Percentiles rank a stretch among this genome's conserved stretches.
Conservation (phyloP, 2,329 filamentous ascomycete species). For the Fusarium illudens region DNA sequence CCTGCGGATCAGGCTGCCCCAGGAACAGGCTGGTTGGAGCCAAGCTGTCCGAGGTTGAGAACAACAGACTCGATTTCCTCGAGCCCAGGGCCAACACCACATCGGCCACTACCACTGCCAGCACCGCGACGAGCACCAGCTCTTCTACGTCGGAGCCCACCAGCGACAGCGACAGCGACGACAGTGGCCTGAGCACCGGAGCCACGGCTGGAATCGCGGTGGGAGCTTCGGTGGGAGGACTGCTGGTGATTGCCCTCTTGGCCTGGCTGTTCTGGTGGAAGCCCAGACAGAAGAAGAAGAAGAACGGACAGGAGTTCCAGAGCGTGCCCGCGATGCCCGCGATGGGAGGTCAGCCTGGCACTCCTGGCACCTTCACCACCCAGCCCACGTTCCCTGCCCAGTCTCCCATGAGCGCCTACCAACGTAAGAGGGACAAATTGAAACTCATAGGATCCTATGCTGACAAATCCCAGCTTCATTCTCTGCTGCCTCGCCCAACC, state of each 20-base stretch:
- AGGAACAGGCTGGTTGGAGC: conserved; percentile 21
- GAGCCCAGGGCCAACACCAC: conserved; percentile 8
- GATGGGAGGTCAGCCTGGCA: conserved; percentile 16
- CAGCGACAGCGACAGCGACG: not conserved
- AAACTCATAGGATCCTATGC: not conserved
- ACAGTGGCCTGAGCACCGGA: conserved; percentile 27
- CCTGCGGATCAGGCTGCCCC: conserved; percentile 33
- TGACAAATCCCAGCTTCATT: conserved; percentile 30
- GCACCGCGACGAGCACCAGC: conserved; percentile 7
- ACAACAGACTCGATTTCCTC: conserved; percentile 28
- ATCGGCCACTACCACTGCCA: conserved; percentile 11
- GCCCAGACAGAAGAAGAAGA: conserved; percentile 34
- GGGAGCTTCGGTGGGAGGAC: conserved; percentile 20
- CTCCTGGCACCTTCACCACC: conserved; percentile 10
- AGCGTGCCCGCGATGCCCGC: conserved; percentile 8
- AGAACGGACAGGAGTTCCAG: conserved; percentile 13
- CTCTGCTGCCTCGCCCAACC: conserved; percentile 17
- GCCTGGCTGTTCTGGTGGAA: conserved; percentile 38
- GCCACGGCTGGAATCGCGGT: conserved; percentile 36
- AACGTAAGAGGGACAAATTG: conserved; percentile 22
- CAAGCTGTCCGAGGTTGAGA: conserved; percentile 16
- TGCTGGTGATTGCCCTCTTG: conserved; percentile 24
- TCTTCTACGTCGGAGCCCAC: not conserved
- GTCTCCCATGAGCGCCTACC: conserved; percentile 36
- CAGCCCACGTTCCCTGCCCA: conserved; percentile 13